Percentiles rank a stretch among this genome's conserved stretches.
Conservation (phyloP, 352 stramenopile genomes). For the Pythium biforme region DNA sequence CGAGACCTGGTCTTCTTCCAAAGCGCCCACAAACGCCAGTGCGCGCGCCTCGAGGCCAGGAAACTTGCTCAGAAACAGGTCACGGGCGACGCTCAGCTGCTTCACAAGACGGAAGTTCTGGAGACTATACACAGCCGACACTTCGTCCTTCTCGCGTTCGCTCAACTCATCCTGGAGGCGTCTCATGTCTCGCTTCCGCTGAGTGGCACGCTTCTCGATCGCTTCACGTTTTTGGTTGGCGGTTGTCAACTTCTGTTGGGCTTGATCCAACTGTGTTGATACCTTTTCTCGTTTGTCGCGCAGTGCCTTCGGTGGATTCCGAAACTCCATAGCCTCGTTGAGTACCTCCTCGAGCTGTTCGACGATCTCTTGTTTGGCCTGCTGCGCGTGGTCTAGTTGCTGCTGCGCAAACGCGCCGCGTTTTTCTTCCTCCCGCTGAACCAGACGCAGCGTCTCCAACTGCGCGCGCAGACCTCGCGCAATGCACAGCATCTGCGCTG, state of each 20-base stretch:
- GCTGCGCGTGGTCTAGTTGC: conserved; percentile 31
- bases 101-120: conserved; percentile 39
- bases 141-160: conserved; percentile 38
- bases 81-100: conserved; percentile 41
- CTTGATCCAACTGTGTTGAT: conserved; percentile 35
- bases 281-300: conserved; percentile 34
- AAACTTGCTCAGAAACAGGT: conserved; percentile 68
- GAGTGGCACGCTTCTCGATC: conserved; percentile 2
- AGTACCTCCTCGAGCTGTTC: conserved; percentile 39
- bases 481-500: conserved; percentile 32
- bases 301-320: conserved; percentile 54
- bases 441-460: conserved; percentile 6
- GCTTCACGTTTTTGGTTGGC: conserved; percentile 23
- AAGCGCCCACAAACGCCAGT: conserved; percentile 44
- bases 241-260: conserved; percentile 15
- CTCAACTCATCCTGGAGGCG: conserved; percentile 25
- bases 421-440: conserved; percentile 38
- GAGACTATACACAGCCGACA: conserved; percentile 55
- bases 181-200: conserved; percentile 24
- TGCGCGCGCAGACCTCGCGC: conserved; percentile 29
- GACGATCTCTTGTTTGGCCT: conserved; percentile 28
- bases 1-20: conserved; percentile 49
- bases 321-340: conserved; percentile 57
- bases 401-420: conserved; percentile 27
- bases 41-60: conserved; percentile 62